Conservation (phyloP, 192 early-diverging fungal species). For the Lobulomyces angularis region DNA sequence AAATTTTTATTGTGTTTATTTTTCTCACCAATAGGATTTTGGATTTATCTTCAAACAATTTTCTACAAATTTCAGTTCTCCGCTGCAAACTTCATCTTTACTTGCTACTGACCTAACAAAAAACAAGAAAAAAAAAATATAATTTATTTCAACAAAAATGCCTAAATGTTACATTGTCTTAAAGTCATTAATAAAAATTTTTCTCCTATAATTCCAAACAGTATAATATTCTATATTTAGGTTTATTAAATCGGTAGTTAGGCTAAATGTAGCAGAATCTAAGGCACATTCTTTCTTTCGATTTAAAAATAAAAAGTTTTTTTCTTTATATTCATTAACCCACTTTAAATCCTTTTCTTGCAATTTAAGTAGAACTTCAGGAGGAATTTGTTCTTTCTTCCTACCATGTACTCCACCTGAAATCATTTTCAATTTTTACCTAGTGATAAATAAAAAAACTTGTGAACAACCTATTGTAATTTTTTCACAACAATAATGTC, state of each 20-base stretch:
- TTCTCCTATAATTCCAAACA: conserved; percentile 85
- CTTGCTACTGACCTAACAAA: conserved; percentile 19
- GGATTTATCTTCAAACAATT: conserved; percentile 62
- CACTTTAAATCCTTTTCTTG: no score
- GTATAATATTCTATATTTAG: conserved; percentile 88
- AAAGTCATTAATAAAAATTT: conserved; percentile 35
- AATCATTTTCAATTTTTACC: no score
- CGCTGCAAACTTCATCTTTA: conserved; percentile 23
- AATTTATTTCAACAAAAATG: conserved; percentile 4
- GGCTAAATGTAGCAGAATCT: conserved; percentile 36
- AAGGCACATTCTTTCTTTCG: conserved; percentile 4
- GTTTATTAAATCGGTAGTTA: conserved; percentile 59
- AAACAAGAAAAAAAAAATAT: neutral
- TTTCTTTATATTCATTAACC: no score
- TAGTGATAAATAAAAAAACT: no score
- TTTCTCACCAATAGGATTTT: conserved; percentile 98
- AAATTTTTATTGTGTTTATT: no score
- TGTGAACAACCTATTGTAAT: no score
- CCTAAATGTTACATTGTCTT: neutral
- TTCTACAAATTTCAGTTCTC: conserved; percentile 68
- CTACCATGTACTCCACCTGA: no score
- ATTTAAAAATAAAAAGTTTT: conserved; percentile 1
- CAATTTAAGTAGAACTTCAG: no score
- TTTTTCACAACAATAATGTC: no score
- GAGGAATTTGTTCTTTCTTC: no score